Percentiles rank a stretch among this genome's conserved stretches.
Conservation (phyloP, 805 yeast species). For the Suhomyces canberraensis region DNA sequence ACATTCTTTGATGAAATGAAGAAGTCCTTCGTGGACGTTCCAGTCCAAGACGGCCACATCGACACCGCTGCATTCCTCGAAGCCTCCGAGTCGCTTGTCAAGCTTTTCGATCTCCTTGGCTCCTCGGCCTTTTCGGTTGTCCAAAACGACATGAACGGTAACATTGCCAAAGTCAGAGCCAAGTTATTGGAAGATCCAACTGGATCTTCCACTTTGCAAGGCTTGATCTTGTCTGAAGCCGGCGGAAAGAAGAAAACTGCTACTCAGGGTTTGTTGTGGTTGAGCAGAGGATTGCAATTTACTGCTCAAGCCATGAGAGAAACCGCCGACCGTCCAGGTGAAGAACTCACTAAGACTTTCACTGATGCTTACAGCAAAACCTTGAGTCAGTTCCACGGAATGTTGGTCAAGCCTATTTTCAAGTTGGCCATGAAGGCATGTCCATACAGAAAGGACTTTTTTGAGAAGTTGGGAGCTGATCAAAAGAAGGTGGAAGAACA, state of each 20-base stretch:
- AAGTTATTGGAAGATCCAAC: conserved; percentile 65
- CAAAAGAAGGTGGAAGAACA: conserved; percentile 64
- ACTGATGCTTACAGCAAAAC: conserved; percentile 83
- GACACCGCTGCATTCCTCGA: conserved; percentile 73
- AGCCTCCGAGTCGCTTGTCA: conserved; percentile 80
- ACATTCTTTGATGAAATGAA: conserved; percentile 82
- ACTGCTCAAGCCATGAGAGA: conserved; percentile 89
- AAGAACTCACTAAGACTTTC: conserved; percentile 73
- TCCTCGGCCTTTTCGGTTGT: conserved; percentile 83
- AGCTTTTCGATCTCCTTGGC: conserved; percentile 79
- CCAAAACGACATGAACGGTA: conserved; percentile 85
- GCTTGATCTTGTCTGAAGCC: conserved; percentile 69
- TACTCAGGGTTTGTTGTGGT: conserved; percentile 89
- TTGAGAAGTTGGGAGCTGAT: conserved; percentile 75
- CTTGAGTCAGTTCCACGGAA: conserved; percentile 73
- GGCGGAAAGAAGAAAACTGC: conserved; percentile 69
- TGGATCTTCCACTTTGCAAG: conserved; percentile 68
- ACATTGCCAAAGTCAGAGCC: conserved; percentile 70
- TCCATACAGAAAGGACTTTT: conserved; percentile 85
- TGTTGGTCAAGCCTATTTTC: conserved; percentile 81
- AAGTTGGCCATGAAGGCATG: conserved; percentile 94
- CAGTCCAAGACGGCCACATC: conserved; percentile 57
- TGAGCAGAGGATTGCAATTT: conserved; percentile 79
- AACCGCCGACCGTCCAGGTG: conserved; percentile 59
- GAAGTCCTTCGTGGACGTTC: conserved; percentile 72